phyloP scores from a whole-genome alignment of 345 rosid species.

The Eucalyptus viminalis region DNA sequence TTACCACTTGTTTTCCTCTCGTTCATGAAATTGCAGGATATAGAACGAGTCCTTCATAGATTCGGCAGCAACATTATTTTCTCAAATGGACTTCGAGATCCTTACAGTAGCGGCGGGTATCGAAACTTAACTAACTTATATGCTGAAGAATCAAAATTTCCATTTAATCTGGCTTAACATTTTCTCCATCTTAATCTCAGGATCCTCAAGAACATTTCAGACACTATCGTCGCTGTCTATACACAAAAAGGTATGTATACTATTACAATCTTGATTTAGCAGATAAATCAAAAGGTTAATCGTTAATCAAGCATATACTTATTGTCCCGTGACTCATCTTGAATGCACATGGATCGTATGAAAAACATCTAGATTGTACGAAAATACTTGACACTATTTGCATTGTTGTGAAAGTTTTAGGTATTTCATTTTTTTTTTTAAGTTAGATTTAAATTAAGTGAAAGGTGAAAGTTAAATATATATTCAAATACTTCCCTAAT shows the following conservation, averaged over 20 bases:
- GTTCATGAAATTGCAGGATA: conserved; percentile 15
- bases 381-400: not conserved
- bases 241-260: not conserved
- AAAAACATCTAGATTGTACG: not conserved
- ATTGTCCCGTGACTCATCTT: not conserved
- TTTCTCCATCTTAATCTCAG: not conserved
- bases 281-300: not conserved
- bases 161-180: not conserved
- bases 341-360: not conserved
- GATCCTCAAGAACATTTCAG: not conserved
- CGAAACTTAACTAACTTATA: not conserved
- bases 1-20: not conserved
- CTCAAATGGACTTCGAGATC: conserved; percentile 53
- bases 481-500: not conserved
- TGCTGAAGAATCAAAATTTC: not conserved
- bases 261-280: not conserved
- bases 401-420: not conserved
- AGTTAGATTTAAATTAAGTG: not conserved
- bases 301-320: not conserved
- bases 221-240: not conserved
- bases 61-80: conserved; percentile 52
- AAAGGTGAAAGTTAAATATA: not conserved
- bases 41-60: conserved; percentile 16
- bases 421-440: not conserved
- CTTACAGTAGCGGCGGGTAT: conserved; percentile 53